Conservation (phyloP, 2,329 filamentous ascomycete genomes). For the Sphaerulina vaccinii region DNA sequence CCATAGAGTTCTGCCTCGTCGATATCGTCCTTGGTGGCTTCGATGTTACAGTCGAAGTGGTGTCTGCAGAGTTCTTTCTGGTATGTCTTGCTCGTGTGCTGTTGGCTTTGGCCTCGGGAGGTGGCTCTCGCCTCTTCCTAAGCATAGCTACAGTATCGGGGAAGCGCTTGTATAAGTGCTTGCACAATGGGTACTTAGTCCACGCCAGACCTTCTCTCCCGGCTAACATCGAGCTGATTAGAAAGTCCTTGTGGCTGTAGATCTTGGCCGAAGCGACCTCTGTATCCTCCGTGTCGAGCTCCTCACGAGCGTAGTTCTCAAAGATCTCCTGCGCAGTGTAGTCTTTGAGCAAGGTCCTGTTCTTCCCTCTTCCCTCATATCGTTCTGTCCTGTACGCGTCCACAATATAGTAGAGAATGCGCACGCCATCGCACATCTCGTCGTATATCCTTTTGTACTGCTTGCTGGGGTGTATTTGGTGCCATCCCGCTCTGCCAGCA, state of each 20-base stretch:
- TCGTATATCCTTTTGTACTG: conserved; percentile 58
- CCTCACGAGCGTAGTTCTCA: conserved; percentile 34
- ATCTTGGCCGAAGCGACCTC: conserved; percentile 28
- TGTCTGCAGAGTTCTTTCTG: conserved; percentile 3
- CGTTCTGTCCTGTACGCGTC: conserved; percentile 51
- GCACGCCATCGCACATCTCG: conserved; percentile 62
- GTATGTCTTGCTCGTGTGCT: not conserved
- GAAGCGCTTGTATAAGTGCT: conserved; percentile 41
- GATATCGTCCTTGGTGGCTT: conserved; percentile 2
- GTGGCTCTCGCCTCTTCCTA: conserved; percentile 6
- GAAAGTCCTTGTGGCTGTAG: conserved; percentile 40
- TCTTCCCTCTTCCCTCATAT: conserved; percentile 39
- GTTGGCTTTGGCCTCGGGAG: conserved; percentile 6
- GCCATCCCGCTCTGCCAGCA: conserved; percentile 65
- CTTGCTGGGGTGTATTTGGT: conserved; percentile 60
- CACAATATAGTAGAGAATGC: conserved; percentile 62
- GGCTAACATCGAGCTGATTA: conserved; percentile 47
- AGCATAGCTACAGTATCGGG: conserved; percentile 29
- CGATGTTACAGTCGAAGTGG: not conserved
- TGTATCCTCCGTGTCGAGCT: conserved; percentile 25
- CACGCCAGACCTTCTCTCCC: conserved; percentile 47
- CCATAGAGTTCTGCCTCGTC: conserved; percentile 16
- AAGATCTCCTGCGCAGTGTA: conserved; percentile 43
- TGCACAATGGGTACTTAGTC: conserved; percentile 44
- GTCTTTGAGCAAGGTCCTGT: conserved; percentile 28